Evolutionary conservation across 2,329 filamentous ascomycete genomes (phyloP), one percentile per base, ranked within the genome.

Genomic region (Tolypocladium ophioglossoides): DNA sequence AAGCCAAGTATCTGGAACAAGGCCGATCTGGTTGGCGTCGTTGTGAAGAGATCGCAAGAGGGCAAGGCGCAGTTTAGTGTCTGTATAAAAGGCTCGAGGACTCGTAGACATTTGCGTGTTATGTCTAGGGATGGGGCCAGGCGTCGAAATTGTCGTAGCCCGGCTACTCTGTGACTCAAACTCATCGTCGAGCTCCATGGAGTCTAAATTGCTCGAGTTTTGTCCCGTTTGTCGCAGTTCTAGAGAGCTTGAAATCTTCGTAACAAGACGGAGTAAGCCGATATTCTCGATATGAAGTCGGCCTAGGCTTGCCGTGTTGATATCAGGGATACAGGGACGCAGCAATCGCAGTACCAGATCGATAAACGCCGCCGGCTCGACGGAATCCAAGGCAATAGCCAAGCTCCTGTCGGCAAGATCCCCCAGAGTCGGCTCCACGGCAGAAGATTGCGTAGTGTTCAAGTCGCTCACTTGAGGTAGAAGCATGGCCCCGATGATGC

Each of bases 171-270:
- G 82, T 0, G 82, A 83, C 41, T 82, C 79, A 53, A 86, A 83
- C 2, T 80, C 79, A 14, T 80, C 76, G 61, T 90, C 86, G 6
- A 90, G 63, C 54, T 89, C 84, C 83, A 88, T 86, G 7, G 75
- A 64, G 59, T 85, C 82, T 2, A 71, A 59, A 11, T 74, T 69
- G 4, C 64, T 48, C 71, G 60, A 35, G 61, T 60, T 24, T 56
- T 59, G 2, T 67, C 51, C 60, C 16, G 56, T 34, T 4, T 58
- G 55, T 44, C 56, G 60, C 12, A 58, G 53, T 22, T 65, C 59
- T 35, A 70, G 51, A 12, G 52, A 47, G 10, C 44, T 55, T 54
- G 61, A 75, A 2, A 80, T 55, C 12, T 68, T 72, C 2, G 68
- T 62, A 16, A 80, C 64, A 4, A 82, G 60, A 7, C 62, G 66